Evolutionary conservation across 495 filamentous ascomycete species (phyloP).

Genomic region (Haplographium delicatum): DNA sequence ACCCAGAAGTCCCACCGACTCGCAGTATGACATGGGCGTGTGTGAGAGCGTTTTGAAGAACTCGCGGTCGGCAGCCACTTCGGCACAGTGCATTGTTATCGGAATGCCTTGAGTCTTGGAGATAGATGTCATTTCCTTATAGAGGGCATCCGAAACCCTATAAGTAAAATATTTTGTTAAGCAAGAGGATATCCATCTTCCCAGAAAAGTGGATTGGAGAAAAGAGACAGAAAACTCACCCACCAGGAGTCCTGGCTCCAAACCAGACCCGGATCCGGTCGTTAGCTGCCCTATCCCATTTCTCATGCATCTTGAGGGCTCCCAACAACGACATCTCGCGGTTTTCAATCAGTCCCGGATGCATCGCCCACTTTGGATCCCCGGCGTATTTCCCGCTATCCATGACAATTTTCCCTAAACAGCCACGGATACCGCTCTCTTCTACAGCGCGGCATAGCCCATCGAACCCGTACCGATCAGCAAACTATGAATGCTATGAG

Average conservation of each 20-base stretch:
- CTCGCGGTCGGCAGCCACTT: conserved; percentile 33
- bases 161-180: background rate
- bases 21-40: conserved; percentile 40
- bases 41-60: conserved; percentile 38
- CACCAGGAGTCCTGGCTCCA: conserved; percentile 44
- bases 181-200: too few species aligned
- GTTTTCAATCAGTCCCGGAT: conserved; percentile 42
- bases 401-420: conserved; percentile 36
- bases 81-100: conserved; percentile 30
- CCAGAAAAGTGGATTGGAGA: background rate
- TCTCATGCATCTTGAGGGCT: conserved; percentile 40
- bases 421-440: conserved; percentile 44
- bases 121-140: conserved; percentile 40
- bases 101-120: conserved; percentile 27
- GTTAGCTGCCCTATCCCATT: conserved; percentile 38
- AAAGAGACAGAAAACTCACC: conserved; percentile 16
- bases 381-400: conserved; percentile 37
- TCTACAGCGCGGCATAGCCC: conserved; percentile 40
- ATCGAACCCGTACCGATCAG: conserved; percentile 41
- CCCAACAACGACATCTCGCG: conserved; percentile 39
- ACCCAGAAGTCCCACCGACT: conserved; percentile 36
- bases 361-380: conserved; percentile 45
- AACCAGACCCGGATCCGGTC: conserved; percentile 48
- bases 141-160: conserved; percentile 40
- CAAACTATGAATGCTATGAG: conserved; percentile 32